Conservation (phyloP, 176 grass and related monocot species). For the Rhipidocladum racemiflorum region DNA sequence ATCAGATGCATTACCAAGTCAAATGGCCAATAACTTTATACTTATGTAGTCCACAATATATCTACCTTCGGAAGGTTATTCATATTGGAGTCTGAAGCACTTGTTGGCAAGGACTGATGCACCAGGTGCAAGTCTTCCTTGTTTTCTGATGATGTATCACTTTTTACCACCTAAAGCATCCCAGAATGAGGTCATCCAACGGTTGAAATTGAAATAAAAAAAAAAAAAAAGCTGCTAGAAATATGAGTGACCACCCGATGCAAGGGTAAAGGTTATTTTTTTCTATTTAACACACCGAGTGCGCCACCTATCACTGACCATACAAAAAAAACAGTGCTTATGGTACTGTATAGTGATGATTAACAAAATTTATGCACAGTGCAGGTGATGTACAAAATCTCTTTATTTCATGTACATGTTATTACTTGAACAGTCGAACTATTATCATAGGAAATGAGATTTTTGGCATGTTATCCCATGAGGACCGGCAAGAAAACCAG, state of each 20-base stretch:
- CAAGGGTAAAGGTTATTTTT: slow-evolving; percentile 13
- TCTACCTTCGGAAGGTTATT: slow-evolving; percentile 40
- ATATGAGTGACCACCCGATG: not conserved
- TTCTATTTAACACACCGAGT: not conserved
- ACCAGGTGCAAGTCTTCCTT: slow-evolving; percentile 16
- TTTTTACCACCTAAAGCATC: slow-evolving; percentile 47
- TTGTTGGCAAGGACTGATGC: slow-evolving; percentile 36
- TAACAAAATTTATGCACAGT: slow-evolving; percentile 10
- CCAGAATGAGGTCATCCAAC: slow-evolving; percentile 10
- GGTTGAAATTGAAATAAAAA: not conserved
- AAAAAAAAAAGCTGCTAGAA: slow-evolving; percentile 11
- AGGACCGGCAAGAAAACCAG: not conserved
- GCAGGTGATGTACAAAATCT: not conserved
- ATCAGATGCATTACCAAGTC: not conserved
- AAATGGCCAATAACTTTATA: slow-evolving; percentile 16
- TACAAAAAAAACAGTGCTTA: not conserved
- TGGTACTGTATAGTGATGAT: not conserved
- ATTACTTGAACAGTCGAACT: not conserved
- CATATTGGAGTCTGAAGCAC: slow-evolving; percentile 16
- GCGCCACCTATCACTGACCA: not conserved
- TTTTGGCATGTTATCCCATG: not conserved
- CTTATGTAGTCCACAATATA: not conserved
- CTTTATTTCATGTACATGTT: not conserved
- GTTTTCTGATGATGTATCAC: slow-evolving; percentile 20
- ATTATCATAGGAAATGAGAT: not conserved